These are phyloP conservation scores for Dillenia suffruticosa DNA, from an alignment of 164 flowering plant species.

Conservation along the genomic window DNA sequence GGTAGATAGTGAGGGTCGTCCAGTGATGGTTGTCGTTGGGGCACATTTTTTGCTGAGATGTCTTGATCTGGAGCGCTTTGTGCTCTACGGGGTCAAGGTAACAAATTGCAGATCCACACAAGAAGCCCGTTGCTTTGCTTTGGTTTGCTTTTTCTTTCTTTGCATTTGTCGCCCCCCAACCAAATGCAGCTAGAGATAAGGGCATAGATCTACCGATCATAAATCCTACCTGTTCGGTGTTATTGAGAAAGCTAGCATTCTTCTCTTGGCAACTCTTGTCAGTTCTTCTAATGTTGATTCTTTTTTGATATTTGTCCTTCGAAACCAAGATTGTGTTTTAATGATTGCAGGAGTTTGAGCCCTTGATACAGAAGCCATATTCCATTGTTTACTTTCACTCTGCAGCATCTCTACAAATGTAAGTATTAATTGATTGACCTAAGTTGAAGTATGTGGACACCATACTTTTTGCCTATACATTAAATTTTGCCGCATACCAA, in stretches of 20 bases:
- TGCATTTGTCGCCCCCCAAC: no score
- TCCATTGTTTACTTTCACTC: constrained; percentile 93
- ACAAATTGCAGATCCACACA: background rate
- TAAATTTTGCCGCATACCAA: background rate
- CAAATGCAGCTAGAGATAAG: no score
- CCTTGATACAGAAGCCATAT: constrained; percentile 95
- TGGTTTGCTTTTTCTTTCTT: no score
- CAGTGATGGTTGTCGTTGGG: constrained; percentile 98
- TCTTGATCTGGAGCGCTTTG: constrained; percentile 96
- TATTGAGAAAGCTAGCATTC: no score
- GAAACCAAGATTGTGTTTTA: no score
- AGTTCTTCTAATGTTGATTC: no score
- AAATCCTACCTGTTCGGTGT: no score
- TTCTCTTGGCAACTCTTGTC: no score
- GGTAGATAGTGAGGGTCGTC: constrained; percentile 97
- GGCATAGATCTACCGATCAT: no score
- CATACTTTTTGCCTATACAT: background rate
- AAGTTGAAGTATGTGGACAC: no score
- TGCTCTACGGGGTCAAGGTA: constrained; percentile 88
- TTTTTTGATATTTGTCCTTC: no score
- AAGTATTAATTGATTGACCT: constrained; percentile 28
- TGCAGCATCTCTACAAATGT: constrained; percentile 92
- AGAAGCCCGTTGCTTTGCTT: no score
- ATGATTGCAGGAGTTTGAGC: constrained; percentile 88
- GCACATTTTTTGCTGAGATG: constrained; percentile 98